Evolutionary conservation across 78 protist species (phyloP), one percentile per base, ranked within the genome.

Genomic region (Emiliania huxleyi): DNA sequence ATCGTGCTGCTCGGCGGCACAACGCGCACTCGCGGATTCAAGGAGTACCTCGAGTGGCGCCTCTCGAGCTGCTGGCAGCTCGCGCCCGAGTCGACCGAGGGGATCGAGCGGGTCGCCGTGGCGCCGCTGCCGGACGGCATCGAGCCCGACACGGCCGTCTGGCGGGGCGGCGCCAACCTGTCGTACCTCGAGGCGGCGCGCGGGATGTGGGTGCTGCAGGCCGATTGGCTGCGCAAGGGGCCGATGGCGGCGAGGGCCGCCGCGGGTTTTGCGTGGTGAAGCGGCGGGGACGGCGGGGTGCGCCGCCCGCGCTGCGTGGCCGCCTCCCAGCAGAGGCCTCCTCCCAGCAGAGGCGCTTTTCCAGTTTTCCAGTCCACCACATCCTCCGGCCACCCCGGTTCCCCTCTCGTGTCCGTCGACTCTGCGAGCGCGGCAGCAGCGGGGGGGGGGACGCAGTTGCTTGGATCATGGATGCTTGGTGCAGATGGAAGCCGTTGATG

Each of bases 41-140:
- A 6, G 42, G 43, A 29, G 18, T 71, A 71, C 81, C 81, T 71
- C 81, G 81, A 71, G 42, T 71, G 81, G 81, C 81, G 81, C 42
- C n/a, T 71, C n/a, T 35, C 81, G 37, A 19, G 81, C 42, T 26
- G 81, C 42, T 71, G 81, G 81, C 2, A 35, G 85, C 85, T 77
- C 48, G 85, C 85, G 33, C 48, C 44, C 48, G 85, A 77, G 29
- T 77, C 85, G 42, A 77, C 85, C 35, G 85, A 77, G 29, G 85
- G 85, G 29, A 77, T 77, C 49, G 85, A 77, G 85, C 85, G 85
- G 18, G 23, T 77, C 15, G 85, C 37, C 29, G 85, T 77, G 42
- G 33, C 21, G 46, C 15, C 4, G 33, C 85, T 77, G 23, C 85
- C 85, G 35, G 48, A 1, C 0, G 46, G 46, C 46, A 22, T 40